These are phyloP conservation scores for Yarrowia osloensis DNA, from an alignment of 805 yeast genomes.

Conservation along the genomic window DNA sequence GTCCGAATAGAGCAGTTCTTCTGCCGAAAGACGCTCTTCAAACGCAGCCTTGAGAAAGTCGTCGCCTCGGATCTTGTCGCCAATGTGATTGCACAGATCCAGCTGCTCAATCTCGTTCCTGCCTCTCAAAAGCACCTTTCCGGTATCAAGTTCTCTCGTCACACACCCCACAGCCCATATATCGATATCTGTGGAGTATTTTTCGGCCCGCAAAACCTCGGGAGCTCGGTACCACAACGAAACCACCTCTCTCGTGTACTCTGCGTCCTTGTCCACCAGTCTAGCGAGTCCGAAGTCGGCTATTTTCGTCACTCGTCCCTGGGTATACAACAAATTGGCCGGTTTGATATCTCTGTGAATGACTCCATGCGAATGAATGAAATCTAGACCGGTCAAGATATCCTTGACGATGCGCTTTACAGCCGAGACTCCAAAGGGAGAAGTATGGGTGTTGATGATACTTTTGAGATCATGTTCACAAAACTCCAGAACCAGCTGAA, in stretches of 20 bases:
- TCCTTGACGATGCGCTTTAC: conserved; percentile 10
- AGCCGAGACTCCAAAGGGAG: not conserved
- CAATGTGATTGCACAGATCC: not conserved
- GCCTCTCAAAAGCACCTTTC: not conserved
- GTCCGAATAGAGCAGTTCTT: not conserved
- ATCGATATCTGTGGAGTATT: not conserved
- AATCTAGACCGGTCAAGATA: conserved; percentile 60
- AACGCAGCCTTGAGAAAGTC: not conserved
- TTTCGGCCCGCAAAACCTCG: not conserved
- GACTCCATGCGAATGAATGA: conserved; percentile 67
- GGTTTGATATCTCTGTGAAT: conserved; percentile 95
- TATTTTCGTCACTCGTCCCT: conserved; percentile 73
- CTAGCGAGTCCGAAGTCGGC: conserved; percentile 98
- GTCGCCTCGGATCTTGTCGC: not conserved
- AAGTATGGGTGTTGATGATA: conserved; percentile 49
- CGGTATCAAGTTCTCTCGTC: not conserved
- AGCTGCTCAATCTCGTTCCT: not conserved
- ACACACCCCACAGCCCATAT: conserved; percentile 20
- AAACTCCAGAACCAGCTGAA: conserved; percentile 42
- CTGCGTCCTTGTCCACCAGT: conserved; percentile 46
- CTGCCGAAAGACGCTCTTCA: not conserved
- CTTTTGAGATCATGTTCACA: conserved; percentile 40
- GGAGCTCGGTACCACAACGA: conserved; percentile 24
- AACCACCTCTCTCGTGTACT: conserved; percentile 17
- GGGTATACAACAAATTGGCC: conserved; percentile 77